Evolutionary conservation across 805 yeast genomes (phyloP).

Genomic region (Cyberlindnera nakhonratchasimensis): DNA sequence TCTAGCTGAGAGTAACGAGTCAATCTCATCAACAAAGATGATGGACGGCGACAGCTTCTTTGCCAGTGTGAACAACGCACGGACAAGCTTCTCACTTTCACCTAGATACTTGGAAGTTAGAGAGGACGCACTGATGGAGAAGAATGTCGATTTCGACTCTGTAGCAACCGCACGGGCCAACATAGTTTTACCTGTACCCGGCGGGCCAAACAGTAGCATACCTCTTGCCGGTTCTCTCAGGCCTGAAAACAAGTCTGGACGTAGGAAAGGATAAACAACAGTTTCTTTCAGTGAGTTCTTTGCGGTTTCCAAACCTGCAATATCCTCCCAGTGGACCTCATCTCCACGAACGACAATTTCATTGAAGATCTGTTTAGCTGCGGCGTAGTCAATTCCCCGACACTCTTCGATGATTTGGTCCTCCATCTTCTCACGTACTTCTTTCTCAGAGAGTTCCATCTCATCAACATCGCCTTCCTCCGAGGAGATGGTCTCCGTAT

Average conservation of each 20-base stretch:
- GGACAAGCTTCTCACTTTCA: conserved; percentile 88
- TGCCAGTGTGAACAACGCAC: conserved; percentile 84
- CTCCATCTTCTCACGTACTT: conserved; percentile 29
- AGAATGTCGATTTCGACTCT: conserved; percentile 90
- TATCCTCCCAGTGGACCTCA: conserved; percentile 93
- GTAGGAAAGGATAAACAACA: conserved; percentile 90
- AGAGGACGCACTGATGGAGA: conserved; percentile 87
- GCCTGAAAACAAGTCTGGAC: conserved; percentile 92
- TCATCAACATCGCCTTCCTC: conserved; percentile 22
- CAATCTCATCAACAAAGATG: conserved; percentile 95
- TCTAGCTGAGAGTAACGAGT: conserved; percentile 79
- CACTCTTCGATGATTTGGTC: conserved; percentile 31
- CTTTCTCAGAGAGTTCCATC: conserved; percentile 27
- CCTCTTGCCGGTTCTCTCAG: conserved; percentile 95
- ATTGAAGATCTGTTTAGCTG: conserved; percentile 81
- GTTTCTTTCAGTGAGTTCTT: conserved; percentile 89
- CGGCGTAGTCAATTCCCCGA: conserved; percentile 70
- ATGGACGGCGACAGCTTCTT: conserved; percentile 87
- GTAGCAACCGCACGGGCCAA: conserved; percentile 96
- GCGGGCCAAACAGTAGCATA: conserved; percentile 95
- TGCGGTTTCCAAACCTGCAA: conserved; percentile 88
- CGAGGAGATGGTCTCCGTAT: conserved; percentile 25
- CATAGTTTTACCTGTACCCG: conserved; percentile 99
- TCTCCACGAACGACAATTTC: conserved; percentile 92
- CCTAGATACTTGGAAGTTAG: conserved; percentile 78